A percentile compares a stretch with the other conserved stretches of the same genome.
phyloP scores from a whole-genome alignment of 805 yeast species.

The Tetrapisispora taiwanensis region DNA sequence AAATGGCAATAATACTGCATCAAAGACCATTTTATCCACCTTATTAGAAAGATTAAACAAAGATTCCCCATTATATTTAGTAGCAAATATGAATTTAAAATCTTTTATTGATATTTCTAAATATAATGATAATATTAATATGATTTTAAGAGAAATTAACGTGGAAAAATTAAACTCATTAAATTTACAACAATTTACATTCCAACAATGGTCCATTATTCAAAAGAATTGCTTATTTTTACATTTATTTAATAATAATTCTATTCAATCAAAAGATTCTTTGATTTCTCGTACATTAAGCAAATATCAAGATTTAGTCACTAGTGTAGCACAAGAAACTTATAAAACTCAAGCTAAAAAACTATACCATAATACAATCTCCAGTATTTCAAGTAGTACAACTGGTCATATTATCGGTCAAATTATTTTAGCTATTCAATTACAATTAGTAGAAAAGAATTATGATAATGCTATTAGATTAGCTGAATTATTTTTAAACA shows the following conservation, averaged over 20 bases:
- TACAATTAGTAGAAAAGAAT: slow-evolving; percentile 20
- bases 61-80: slow-evolving; percentile 21
- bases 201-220: slow-evolving; percentile 19
- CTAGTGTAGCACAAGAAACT: slow-evolving; percentile 19
- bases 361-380: slow-evolving; percentile 16
- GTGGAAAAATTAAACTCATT: slow-evolving; percentile 15
- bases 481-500: slow-evolving; percentile 17
- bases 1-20: slow-evolving; percentile 29
- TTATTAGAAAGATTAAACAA: slow-evolving; percentile 19
- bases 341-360: slow-evolving; percentile 25
- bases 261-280: slow-evolving; percentile 11
- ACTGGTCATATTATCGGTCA: slow-evolving; percentile 17
- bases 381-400: slow-evolving; percentile 14
- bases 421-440: slow-evolving; percentile 19
- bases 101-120: slow-evolving; percentile 25
- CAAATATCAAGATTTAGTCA: slow-evolving; percentile 16
- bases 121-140: slow-evolving; percentile 21
- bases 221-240: slow-evolving; percentile 16
- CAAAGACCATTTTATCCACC: slow-evolving; percentile 30
- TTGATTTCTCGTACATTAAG: slow-evolving; percentile 17
- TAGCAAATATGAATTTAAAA: slow-evolving; percentile 27
- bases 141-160: slow-evolving; percentile 29
- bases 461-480: slow-evolving; percentile 24
- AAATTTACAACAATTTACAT: slow-evolving; percentile 16
- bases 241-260: slow-evolving; percentile 20